Evolutionary conservation across 2,329 filamentous ascomycete species (phyloP).

Genomic region (Aspergillus fumigatus): DNA sequence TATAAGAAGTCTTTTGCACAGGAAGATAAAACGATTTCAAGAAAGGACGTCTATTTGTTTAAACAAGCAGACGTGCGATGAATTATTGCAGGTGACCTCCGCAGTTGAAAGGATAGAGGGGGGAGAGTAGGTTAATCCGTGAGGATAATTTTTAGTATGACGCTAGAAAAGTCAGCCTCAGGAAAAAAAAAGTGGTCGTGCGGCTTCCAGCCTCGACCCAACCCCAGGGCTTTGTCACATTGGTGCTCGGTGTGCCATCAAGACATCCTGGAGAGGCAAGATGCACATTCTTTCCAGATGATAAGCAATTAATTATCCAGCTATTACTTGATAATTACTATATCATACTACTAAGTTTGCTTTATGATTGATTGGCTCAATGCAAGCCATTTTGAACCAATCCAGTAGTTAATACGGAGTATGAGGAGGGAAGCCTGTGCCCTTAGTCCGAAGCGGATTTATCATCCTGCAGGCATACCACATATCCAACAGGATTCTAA

Average conservation of each 20-base stretch:
- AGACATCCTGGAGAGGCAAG: not conserved
- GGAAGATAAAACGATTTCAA: conserved; percentile 17
- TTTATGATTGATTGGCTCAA: not conserved
- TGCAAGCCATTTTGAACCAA: not conserved
- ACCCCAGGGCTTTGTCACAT: conserved; percentile 16
- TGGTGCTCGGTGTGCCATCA: not conserved
- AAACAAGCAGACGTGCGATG: conserved; percentile 11
- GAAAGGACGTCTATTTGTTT: conserved; percentile 14
- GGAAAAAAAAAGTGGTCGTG: conserved; percentile 24
- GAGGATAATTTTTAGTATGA: conserved; percentile 41
- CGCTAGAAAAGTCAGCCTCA: conserved; percentile 39
- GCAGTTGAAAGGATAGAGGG: conserved; percentile 20
- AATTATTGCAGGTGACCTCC: conserved; percentile 19
- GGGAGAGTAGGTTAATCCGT: conserved; percentile 35
- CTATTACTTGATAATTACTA: not conserved
- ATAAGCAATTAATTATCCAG: not conserved
- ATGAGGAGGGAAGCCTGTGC: not conserved
- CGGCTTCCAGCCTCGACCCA: conserved; percentile 16
- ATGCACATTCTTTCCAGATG: conserved; percentile 1
- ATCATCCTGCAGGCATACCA: not conserved
- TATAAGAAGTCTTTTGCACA: conserved; percentile 15
- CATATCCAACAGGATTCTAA: not conserved
- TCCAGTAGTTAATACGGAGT: not conserved
- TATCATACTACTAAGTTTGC: not conserved
- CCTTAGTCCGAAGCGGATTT: not conserved